Conservation (phyloP, 108 stramenopile species). For the Stephanodiscus minutulus region DNA sequence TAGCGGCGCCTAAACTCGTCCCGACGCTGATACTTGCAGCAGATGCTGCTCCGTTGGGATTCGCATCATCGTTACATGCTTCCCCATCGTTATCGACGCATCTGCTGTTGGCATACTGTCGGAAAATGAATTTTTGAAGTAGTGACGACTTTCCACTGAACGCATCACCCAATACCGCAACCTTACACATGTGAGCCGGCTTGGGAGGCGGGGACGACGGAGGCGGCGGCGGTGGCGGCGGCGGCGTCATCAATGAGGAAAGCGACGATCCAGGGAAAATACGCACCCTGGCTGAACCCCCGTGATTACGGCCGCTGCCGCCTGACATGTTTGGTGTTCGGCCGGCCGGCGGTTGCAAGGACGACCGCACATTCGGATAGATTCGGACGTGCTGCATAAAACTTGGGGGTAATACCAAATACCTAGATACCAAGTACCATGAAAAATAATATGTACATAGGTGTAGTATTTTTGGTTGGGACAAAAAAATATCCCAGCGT, state of each 20-base stretch:
- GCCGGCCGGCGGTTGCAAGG: too few species aligned
- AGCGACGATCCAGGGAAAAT: conserved; percentile 12
- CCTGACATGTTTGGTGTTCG: too few species aligned
- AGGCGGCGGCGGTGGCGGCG: conserved; percentile 22
- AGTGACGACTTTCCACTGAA: conserved; percentile 23
- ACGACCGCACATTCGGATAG: too few species aligned
- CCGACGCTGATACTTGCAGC: conserved; percentile 13
- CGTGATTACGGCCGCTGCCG: background rate
- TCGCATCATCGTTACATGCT: background rate
- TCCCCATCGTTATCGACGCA: background rate
- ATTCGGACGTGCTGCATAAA: too few species aligned
- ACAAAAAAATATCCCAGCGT: too few species aligned
- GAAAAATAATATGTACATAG: too few species aligned
- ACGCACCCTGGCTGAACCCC: conserved; percentile 10
- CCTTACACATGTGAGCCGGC: conserved; percentile 24
- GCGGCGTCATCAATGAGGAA: conserved; percentile 6
- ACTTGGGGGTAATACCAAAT: too few species aligned
- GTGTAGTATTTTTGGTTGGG: too few species aligned
- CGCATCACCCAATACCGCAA: conserved; percentile 24
- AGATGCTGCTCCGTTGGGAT: conserved; percentile 6
- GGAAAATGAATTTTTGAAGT: conserved; percentile 24
- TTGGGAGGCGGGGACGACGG: conserved; percentile 22
- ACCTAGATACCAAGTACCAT: too few species aligned
- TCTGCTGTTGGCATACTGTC: background rate
- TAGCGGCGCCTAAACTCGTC: conserved; percentile 9